These are phyloP conservation scores for Cicer bijugum DNA, from an alignment of 306 rosid species.

Conservation along the genomic window DNA sequence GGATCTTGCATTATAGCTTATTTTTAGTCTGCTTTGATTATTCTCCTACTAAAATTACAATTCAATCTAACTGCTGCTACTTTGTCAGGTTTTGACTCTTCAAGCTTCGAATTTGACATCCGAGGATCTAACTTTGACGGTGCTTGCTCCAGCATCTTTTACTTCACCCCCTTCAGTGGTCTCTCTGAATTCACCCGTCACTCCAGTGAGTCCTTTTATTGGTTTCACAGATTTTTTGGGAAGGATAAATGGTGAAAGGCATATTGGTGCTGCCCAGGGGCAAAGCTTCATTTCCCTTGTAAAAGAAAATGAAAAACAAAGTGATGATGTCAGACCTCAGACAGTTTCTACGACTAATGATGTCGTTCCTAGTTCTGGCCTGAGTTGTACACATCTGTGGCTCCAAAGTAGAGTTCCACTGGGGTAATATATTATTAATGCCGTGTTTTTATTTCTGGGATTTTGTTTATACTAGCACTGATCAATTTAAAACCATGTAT, in stretches of 20 bases:
- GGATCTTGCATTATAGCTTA: slow-evolving; percentile 32
- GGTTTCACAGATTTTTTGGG: slow-evolving; percentile 75
- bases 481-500: slow-evolving; percentile 41
- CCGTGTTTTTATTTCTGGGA: slow-evolving; percentile 14
- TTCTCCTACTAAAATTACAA: slow-evolving; percentile 29
- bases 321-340: slow-evolving; percentile 52
- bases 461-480: slow-evolving; percentile 33
- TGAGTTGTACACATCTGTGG: slow-evolving; percentile 94
- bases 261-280: slow-evolving; percentile 51
- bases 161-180: slow-evolving; percentile 82
- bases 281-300: slow-evolving; percentile 55
- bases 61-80: slow-evolving; percentile 40
- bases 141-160: slow-evolving; percentile 94
- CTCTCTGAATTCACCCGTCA: slow-evolving; percentile 77
- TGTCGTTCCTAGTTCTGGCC: slow-evolving; percentile 70
- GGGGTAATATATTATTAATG: slow-evolving; percentile 60
- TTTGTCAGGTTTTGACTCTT: slow-evolving; percentile 85
- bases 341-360: slow-evolving; percentile 64
- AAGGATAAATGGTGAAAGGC: slow-evolving; percentile 59
- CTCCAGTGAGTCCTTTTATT: slow-evolving; percentile 82
- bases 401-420: slow-evolving; percentile 97
- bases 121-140: slow-evolving; percentile 85
- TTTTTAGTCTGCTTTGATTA: slow-evolving; percentile 21
- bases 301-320: slow-evolving; percentile 60
- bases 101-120: slow-evolving; percentile 95